Conservation (phyloP, 2,329 filamentous ascomycete species). For the Aspergillus felis region DNA sequence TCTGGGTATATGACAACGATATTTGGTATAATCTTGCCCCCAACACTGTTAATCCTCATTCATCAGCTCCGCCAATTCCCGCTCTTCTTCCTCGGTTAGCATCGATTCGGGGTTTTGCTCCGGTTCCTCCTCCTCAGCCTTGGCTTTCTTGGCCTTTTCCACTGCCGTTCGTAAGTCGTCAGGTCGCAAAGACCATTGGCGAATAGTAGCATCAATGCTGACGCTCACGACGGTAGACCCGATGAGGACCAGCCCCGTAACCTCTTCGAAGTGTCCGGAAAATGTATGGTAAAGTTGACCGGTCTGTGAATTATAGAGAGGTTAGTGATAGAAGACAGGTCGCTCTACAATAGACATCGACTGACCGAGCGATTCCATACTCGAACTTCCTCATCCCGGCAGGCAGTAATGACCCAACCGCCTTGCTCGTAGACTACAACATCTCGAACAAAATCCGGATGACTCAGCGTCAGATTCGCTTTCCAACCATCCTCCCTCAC, state of each 20-base stretch:
- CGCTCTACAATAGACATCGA: slow-evolving; percentile 2
- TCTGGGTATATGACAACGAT: not conserved
- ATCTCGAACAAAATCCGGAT: slow-evolving; percentile 87
- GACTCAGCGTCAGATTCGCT: slow-evolving; percentile 66
- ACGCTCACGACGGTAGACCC: slow-evolving; percentile 65
- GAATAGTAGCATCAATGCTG: slow-evolving; percentile 83
- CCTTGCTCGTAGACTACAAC: slow-evolving; percentile 66
- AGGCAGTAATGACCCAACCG: slow-evolving; percentile 79
- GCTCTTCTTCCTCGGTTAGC: slow-evolving; percentile 86
- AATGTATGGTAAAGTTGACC: slow-evolving; percentile 71
- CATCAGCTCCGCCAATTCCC: slow-evolving; percentile 88
- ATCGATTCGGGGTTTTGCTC: slow-evolving; percentile 46
- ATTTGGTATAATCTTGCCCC: slow-evolving; percentile 3
- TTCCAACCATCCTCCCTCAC: slow-evolving; percentile 65
- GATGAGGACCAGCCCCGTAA: slow-evolving; percentile 72
- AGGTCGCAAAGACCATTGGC: slow-evolving; percentile 72
- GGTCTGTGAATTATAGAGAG: slow-evolving; percentile 46
- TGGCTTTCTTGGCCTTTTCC: slow-evolving; percentile 45
- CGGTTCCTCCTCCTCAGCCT: slow-evolving; percentile 45
- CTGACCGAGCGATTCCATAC: slow-evolving; percentile 69
- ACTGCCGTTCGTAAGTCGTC: slow-evolving; percentile 56
- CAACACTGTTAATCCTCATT: slow-evolving; percentile 52
- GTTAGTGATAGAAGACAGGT: not conserved
- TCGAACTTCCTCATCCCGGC: slow-evolving; percentile 85
- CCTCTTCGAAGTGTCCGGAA: slow-evolving; percentile 86